Conservation (phyloP, 1,284 basidiomycete genomes). For the Puccinia horiana region DNA sequence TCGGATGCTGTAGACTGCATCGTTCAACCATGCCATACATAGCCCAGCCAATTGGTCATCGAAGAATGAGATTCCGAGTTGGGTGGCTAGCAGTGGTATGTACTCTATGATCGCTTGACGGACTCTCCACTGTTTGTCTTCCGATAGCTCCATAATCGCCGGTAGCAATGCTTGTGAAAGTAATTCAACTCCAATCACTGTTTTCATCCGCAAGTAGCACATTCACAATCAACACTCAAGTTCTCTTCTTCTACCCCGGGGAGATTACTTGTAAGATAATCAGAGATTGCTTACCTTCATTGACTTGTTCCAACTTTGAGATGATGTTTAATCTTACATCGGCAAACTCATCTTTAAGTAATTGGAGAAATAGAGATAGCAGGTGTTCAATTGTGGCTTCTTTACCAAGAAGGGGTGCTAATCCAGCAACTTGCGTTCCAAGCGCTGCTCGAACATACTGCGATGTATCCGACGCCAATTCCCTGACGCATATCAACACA, state of each 20-base stretch:
- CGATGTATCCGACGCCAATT: constrained; percentile 87
- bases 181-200: constrained; percentile 95
- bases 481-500: constrained; percentile 93
- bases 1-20: constrained; percentile 96
- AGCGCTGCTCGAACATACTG: constrained; percentile 97
- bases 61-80: constrained; percentile 94
- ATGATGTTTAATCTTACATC: constrained; percentile 98
- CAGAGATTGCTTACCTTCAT: constrained; percentile 68
- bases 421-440: constrained; percentile 94
- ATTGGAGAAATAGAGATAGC: constrained; percentile 91
- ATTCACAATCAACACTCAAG: background rate
- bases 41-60: constrained; percentile 94
- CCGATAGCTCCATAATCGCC: constrained; percentile 95
- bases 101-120: constrained; percentile 99
- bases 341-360: constrained; percentile 98
- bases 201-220: background rate
- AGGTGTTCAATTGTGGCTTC: constrained; percentile 94
- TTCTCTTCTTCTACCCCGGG: background rate
- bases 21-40: constrained; percentile 99
- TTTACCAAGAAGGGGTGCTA: constrained; percentile 90
- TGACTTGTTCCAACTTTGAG: constrained; percentile 96
- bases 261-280: constrained; percentile 23
- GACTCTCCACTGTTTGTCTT: constrained; percentile 99
- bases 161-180: constrained; percentile 93
- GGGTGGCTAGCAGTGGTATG: constrained; percentile 91